Conservation (phyloP, 2,329 filamentous ascomycete species). For the Cordyceps farinosa region DNA sequence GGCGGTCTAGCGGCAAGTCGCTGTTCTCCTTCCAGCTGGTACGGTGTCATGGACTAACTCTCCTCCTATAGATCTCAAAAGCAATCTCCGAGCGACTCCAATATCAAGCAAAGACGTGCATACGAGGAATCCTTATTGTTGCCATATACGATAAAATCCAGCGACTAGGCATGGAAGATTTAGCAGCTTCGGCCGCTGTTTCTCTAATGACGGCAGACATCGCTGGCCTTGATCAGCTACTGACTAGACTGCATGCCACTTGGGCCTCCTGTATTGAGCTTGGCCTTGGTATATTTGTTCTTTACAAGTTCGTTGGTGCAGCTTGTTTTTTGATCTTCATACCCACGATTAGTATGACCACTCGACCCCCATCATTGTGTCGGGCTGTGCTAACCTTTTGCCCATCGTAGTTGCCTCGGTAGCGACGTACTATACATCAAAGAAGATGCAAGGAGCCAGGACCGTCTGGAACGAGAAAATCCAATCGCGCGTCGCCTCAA, state of each 20-base stretch:
- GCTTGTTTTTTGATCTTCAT: slow-evolving; percentile 12
- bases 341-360: neutral
- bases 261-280: slow-evolving; percentile 9
- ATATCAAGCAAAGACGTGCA: neutral
- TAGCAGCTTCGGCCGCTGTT: slow-evolving; percentile 5
- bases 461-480: slow-evolving; percentile 13
- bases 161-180: slow-evolving; percentile 1
- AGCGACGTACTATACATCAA: neutral
- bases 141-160: slow-evolving; percentile 9
- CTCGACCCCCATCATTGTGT: neutral
- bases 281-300: slow-evolving; percentile 8
- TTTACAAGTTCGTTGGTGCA: neutral
- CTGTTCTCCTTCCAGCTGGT: neutral
- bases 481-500: neutral
- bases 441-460: slow-evolving; percentile 9
- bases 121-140: neutral
- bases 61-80: neutral
- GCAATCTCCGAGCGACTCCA: neutral
- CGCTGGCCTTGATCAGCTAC: neutral
- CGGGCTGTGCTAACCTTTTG: neutral
- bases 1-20: slow-evolving; percentile 3
- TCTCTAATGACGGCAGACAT: slow-evolving; percentile 8
- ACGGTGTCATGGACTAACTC: neutral
- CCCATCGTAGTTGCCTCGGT: slow-evolving; percentile 2
- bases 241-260: slow-evolving; percentile 1